Percentiles rank a stretch among this genome's conserved stretches.
Conservation (phyloP, 305 asterid genomes). For the Plantago rigida region DNA sequence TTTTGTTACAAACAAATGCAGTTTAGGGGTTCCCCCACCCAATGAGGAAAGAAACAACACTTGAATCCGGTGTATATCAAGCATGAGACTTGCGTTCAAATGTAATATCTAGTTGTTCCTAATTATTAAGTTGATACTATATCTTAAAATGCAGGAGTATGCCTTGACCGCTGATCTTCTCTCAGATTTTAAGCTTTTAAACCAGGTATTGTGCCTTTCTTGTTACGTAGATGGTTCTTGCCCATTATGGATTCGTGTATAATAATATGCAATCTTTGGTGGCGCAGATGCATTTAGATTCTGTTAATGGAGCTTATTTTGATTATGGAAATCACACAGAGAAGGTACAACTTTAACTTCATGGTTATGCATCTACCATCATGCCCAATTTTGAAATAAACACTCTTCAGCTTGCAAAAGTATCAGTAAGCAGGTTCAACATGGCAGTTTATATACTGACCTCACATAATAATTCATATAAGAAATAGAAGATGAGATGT, state of each 20-base stretch:
- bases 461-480: no score
- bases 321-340: conserved; percentile 93
- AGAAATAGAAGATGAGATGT: no score
- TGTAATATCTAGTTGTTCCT: background rate
- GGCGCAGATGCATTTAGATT: conserved; percentile 78
- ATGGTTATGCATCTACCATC: no score
- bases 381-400: no score
- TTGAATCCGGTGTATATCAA: background rate
- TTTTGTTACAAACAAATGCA: no score
- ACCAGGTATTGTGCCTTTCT: conserved; percentile 42
- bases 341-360: no score
- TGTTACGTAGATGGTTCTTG: no score
- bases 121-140: no score
- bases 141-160: conserved; percentile 69
- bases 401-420: conserved; percentile 12
- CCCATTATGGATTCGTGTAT: conserved; percentile 9
- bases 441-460: background rate
- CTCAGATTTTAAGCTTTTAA: conserved; percentile 84
- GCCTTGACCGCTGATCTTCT: conserved; percentile 55
- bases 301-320: conserved; percentile 59
- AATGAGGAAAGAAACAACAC: no score
- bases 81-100: background rate
- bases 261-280: no score
- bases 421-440: conserved; percentile 8
- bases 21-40: no score